Evolutionary conservation across 208 protist species (phyloP), one percentile per base, ranked within the genome.

Genomic region (Crithidia acanthocephali): DNA sequence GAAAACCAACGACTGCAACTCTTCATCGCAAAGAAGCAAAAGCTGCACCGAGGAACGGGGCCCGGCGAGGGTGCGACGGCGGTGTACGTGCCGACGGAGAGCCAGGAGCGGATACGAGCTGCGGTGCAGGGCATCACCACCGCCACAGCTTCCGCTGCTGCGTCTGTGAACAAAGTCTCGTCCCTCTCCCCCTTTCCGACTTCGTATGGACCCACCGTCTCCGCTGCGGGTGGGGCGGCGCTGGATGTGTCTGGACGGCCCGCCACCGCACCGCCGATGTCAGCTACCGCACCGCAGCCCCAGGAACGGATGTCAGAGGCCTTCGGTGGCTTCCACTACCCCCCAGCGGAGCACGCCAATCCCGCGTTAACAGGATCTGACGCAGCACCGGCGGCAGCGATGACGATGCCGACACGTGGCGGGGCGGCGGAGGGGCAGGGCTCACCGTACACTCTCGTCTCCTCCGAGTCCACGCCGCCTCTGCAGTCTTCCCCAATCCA

Each of bases 1-100:
- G 89, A 92, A 44, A 94, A 94, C 56, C 79, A 92, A 63, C 81
- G 81, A 22, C 76, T 94, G 70, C 80, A 79, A 59, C 79, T 86
- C 5, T 75, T 72, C 37, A 33, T 90, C 15, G 65, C 72, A 25
- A 82, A 77, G 66, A 68, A 77, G 44, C 68, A 80, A 53, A 55
- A 55, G 23, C 42, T 64, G 40, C 71, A 65, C 33, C 28, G 30
- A 13, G 5, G 44, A 3, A 48, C 62, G 5, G 20, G 23, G 9
- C 47, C 57, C 3, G 62, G 35, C 0, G 10, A 2, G 1, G n/a
- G 7, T 11, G 30, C 50, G 35, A 40, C 35, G 11, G 11, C 35
- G 22, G 22, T 35, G 8, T 53, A 52, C 23, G 48, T 48, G 47
- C 48, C 62, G 16, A 35, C 62, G 28, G 47, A 58, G n/a, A 68